Evolutionary conservation across 306 rosid species (phyloP), one percentile per base, ranked within the genome.

Genomic region (Castanopsis chinensis): DNA sequence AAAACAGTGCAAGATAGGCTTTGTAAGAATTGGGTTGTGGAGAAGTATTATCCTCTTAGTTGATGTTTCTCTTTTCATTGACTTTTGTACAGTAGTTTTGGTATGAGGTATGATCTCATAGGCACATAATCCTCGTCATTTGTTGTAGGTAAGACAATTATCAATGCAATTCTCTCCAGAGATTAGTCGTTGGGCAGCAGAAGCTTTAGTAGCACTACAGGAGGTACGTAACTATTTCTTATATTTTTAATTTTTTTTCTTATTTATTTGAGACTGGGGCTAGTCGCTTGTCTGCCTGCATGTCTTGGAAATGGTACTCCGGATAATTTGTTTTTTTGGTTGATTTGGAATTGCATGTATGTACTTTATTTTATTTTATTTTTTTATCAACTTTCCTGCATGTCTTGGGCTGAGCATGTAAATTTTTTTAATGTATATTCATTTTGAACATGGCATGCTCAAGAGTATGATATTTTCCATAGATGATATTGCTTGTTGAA

Each of bases 151-250:
- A 37, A 90, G 54, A 82, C 90, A 90, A 71, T 67, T 92, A 76
- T 89, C 87, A 63, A 1, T 43, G 60, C 81, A 81, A 54, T 43
- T 79, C 45, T 85, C 97, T 77, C 68, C 65, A 0, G 28, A 76
- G 25, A 79, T 89, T 65, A 56, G 32, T 1, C 92, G 94, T 43
- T 94, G 98, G 98, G 77, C 89, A 53, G 83, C 97, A 30, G 98
- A 90, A 82, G 98, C 97, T 43, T 72, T 92, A 70, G 0, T 88
- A 58, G 88, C 94, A 71, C 85, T 92, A 59, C 98, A 94, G 76
- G 98, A 94, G 92, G 98, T 94, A 87, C 56, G 14, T 68, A 20
- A 71, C 75, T 61, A 76, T 70, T 80, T 63, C 79, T 35, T 59
- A 69, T 71, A 19, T 79, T 61, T 70, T 78, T 79, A 61, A 4